Base-by-base conservation (phyloP, 2,329 filamentous ascomycete species). In the Colletotrichum euphorbiae region DNA sequence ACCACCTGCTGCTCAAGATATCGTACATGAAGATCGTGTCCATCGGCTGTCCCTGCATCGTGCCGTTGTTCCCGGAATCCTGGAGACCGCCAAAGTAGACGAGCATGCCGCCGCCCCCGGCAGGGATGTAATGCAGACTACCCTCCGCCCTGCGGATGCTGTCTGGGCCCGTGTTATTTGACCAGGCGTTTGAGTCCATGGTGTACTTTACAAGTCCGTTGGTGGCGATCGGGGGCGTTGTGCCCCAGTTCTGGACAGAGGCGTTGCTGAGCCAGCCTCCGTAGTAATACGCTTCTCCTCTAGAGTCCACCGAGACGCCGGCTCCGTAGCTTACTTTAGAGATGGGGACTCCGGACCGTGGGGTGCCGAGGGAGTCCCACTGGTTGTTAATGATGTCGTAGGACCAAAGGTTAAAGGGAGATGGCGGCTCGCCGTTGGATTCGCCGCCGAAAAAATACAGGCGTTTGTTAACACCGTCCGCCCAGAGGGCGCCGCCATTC, bases 391-490 rank as follows among this genome's bases (percentile, higher is more conserved):
- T 72, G 6, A 84, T 80, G 71, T 91, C 89, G 76, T 89, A 91
- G 5, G 81, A 79, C 77, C 85, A 88, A 31, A 90, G 81, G 21
- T 77, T 77, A 61, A 85, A 84, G 0, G 81, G 74, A 42, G 80
- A 77, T 0, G 86, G 85, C 2, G 79, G 74, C 31, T 79, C 74
- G 1, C 72, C 74, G 66, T 76, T 75, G 71, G 84, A 86, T 70
- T 90, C 85, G 51, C 89, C 89, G 11, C 89, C 89, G 72, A 86
- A 91, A 2, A 88, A 79, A 73, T 89, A 90, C 56, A 91, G 83
- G 48, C 84, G 81, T 74, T 90, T 89, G 77, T 91, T 91, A 43
- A 88, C 80, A 28, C 83, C 79, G 74, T 91, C 89, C 7, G 83
- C 80, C 88, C 88, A 91, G 12, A 90, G 77, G 3, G 84, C 74